phyloP scores from a whole-genome alignment of 192 early-diverging fungal species.

The Coemansia sp. region DNA sequence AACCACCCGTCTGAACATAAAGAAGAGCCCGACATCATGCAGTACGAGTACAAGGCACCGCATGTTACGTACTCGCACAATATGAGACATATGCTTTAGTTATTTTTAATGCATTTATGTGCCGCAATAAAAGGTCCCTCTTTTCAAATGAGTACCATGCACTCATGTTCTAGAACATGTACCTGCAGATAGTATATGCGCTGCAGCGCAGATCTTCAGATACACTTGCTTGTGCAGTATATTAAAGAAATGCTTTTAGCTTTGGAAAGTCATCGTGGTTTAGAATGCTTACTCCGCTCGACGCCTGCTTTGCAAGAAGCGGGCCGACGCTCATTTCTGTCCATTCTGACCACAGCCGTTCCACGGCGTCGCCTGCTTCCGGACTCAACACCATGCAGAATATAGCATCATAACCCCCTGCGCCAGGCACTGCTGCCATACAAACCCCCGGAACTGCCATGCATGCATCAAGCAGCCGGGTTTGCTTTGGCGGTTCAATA shows the following conservation, averaged over 20 bases:
- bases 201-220: no score
- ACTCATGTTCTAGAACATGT: no score
- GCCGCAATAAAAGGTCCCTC: no score
- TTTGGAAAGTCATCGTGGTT: conserved; percentile 18
- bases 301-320: conserved; percentile 67
- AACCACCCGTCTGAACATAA: conserved; percentile 1
- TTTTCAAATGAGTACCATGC: no score
- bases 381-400: conserved; percentile 75
- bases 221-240: no score
- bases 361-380: conserved; percentile 52
- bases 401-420: conserved; percentile 97
- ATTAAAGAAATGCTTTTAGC: conserved; percentile 8
- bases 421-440: conserved; percentile 94
- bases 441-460: conserved; percentile 75
- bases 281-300: conserved; percentile 53
- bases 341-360: conserved; percentile 67
- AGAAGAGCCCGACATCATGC: conserved; percentile 5
- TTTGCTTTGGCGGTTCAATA: conserved; percentile 89
- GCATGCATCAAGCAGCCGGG: conserved; percentile 80
- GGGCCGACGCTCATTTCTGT: conserved; percentile 78
- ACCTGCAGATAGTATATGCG: no score
- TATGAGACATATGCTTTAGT: background rate
- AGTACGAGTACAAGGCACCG: conserved; percentile 12
- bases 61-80: conserved; percentile 7
- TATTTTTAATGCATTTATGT: background rate